These are phyloP conservation scores for Kuraishia piskuri DNA, from an alignment of 805 yeast species.

Conservation along the genomic window DNA sequence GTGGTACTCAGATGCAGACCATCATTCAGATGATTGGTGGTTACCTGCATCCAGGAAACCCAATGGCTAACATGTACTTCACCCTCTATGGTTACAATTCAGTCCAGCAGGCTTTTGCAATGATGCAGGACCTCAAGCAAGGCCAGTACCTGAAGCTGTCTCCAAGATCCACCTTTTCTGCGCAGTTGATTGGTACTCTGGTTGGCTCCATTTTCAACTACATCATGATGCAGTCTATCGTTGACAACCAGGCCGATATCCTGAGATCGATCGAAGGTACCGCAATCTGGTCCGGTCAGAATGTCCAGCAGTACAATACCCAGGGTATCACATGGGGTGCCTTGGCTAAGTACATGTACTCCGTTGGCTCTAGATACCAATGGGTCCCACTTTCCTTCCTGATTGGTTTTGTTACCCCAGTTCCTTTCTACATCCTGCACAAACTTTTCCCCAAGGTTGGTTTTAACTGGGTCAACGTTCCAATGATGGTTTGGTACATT, in stretches of 20 bases:
- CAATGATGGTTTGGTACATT: conserved; percentile 52
- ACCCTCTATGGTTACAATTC: conserved; percentile 52
- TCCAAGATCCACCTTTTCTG: conserved; percentile 51
- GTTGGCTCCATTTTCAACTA: conserved; percentile 35
- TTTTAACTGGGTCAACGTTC: conserved; percentile 48
- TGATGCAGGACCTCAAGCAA: conserved; percentile 47
- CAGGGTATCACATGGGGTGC: conserved; percentile 61
- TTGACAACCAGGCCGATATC: conserved; percentile 26
- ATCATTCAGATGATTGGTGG: conserved; percentile 59
- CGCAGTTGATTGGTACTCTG: conserved; percentile 35
- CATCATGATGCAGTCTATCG: conserved; percentile 32
- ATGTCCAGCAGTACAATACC: conserved; percentile 35
- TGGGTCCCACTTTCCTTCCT: conserved; percentile 51
- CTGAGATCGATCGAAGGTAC: conserved; percentile 19
- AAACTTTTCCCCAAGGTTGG: conserved; percentile 29
- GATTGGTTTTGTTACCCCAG: conserved; percentile 41
- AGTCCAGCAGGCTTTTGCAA: conserved; percentile 48
- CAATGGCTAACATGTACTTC: conserved; percentile 55
- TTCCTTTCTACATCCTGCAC: conserved; percentile 25
- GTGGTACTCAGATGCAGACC: conserved; percentile 49
- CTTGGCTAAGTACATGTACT: conserved; percentile 51
- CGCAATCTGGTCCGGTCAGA: conserved; percentile 31
- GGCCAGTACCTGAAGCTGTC: conserved; percentile 61
- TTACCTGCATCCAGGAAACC: conserved; percentile 52
- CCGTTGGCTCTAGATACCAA: conserved; percentile 38